Evolutionary conservation across 2,329 filamentous ascomycete species (phyloP).

Genomic region (Cytospora mali): DNA sequence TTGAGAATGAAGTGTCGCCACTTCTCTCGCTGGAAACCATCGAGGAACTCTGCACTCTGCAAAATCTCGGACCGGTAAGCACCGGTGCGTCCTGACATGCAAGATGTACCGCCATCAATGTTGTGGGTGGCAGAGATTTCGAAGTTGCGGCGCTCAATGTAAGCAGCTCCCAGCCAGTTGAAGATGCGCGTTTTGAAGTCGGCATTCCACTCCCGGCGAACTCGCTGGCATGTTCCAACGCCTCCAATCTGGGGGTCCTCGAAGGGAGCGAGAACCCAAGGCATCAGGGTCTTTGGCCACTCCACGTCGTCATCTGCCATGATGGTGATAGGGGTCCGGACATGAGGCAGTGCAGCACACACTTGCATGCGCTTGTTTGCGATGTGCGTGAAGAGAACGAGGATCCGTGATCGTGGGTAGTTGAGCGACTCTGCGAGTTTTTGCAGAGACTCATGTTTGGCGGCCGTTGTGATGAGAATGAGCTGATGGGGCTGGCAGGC

Average conservation of each 20-base stretch:
- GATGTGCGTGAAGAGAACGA: slow-evolving; percentile 76
- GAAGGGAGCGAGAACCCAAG: slow-evolving; percentile 92
- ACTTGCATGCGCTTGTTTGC: slow-evolving; percentile 96
- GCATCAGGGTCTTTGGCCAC: slow-evolving; percentile 83
- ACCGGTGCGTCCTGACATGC: slow-evolving; percentile 91
- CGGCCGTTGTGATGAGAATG: slow-evolving; percentile 84
- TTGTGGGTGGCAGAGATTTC: slow-evolving; percentile 95
- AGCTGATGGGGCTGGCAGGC: slow-evolving; percentile 70
- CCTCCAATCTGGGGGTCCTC: slow-evolving; percentile 83
- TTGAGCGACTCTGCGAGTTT: slow-evolving; percentile 64
- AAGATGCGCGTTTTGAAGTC: slow-evolving; percentile 67
- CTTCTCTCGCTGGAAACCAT: slow-evolving; percentile 88
- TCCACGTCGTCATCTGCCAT: slow-evolving; percentile 96
- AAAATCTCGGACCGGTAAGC: slow-evolving; percentile 90
- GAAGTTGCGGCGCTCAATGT: slow-evolving; percentile 93
- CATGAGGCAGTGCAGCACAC: slow-evolving; percentile 84
- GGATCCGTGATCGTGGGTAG: slow-evolving; percentile 65
- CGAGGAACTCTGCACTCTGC: slow-evolving; percentile 80
- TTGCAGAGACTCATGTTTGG: slow-evolving; percentile 71
- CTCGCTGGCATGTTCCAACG: slow-evolving; percentile 87
- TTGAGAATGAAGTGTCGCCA: slow-evolving; percentile 90
- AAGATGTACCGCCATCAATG: slow-evolving; percentile 93
- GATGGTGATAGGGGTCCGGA: slow-evolving; percentile 81
- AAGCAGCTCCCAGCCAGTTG: slow-evolving; percentile 89
- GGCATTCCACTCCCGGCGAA: slow-evolving; percentile 68